Evolutionary conservation across 495 filamentous ascomycete species (phyloP).

Genomic region (Hyphodiscus hymeniophilus): DNA sequence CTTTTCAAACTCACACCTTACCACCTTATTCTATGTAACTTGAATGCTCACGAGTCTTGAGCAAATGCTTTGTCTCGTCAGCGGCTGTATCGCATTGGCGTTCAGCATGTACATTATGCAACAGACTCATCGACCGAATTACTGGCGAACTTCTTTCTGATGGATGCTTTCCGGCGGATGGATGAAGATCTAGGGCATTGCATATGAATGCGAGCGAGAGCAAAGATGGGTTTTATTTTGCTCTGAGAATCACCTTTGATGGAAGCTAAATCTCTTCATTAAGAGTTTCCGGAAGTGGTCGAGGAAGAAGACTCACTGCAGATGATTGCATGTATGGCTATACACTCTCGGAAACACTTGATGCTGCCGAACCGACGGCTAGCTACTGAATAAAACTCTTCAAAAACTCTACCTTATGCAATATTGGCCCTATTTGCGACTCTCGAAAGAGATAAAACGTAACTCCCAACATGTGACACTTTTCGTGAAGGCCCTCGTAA

Average conservation of each 20-base stretch:
- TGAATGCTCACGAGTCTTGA: slow-evolving; percentile 9
- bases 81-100: slow-evolving; percentile 19
- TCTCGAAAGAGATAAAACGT: neutral
- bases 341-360: neutral
- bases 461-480: too few species aligned
- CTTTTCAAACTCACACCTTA: slow-evolving; percentile 3
- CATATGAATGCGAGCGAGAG: slow-evolving; percentile 1
- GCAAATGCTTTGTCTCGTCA: slow-evolving; percentile 16
- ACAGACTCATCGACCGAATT: neutral
- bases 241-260: neutral
- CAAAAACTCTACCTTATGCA: slow-evolving; percentile 4
- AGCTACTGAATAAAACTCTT: slow-evolving; percentile 13
- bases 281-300: neutral
- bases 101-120: slow-evolving; percentile 20
- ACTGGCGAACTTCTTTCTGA: slow-evolving; percentile 7
- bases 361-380: slow-evolving; percentile 3
- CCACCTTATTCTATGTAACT: slow-evolving; percentile 5
- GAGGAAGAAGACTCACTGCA: slow-evolving; percentile 9
- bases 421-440: neutral
- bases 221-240: too few species aligned
- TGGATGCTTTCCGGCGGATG: neutral
- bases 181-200: neutral
- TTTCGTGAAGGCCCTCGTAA: too few species aligned
- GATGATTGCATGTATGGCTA: slow-evolving; percentile 10
- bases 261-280: slow-evolving; percentile 4